Base-by-base conservation (phyloP, 768 basidiomycete genomes). In the Mycena haematopus region DNA sequence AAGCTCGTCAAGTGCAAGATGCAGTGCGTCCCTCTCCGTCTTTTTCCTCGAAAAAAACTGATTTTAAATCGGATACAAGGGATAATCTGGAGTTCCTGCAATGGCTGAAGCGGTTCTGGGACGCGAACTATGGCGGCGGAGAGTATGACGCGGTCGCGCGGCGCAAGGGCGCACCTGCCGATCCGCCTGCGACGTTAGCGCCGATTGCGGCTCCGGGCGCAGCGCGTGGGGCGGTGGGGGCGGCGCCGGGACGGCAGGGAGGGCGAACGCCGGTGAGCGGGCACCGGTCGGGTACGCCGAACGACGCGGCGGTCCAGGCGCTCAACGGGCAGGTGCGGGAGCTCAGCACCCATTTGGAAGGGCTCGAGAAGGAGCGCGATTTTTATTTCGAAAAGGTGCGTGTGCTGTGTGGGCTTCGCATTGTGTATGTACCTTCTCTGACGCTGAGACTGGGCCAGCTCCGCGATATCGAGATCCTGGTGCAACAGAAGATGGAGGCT, bases 31-130 rank as follows among this genome's bases (percentile, higher is more conserved):
- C n/a, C n/a, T n/a, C n/a, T n/a, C n/a, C n/a, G 13, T 22, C 35
- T 17, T 27, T 40, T 25, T 29, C 2, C 6, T 19, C 7, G 40
- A 8, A 42, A 7, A 21, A 8, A 6, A n/a, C 53, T 51, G 60
- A 27, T 22, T 25, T 42, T 25, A 8, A 9, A 11, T 11, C 10
- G 9, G 5, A 7, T 14, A 1, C 27, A 56, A 56, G 92, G 77
- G 97, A 99, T 77, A 99, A 99, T 76, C 89, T 99, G 68, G 97
- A 99, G 73, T 99, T 99, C 80, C 76, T 96, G 59, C 97, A 99
- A 77, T 99, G 96, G 96, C 84, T 93, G 71, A 95, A 95, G 73
- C 90, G 90, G 25, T 98, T 90, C 77, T 99, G 96, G 96, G 95
- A 99, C 70, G 77, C 85, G 27, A 94, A 58, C 27, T 63, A 58